A percentile compares a stretch with the other conserved stretches of the same genome.
Evolutionary conservation across 495 filamentous ascomycete genomes (phyloP).

Genomic region (Aspergillus wentii): DNA sequence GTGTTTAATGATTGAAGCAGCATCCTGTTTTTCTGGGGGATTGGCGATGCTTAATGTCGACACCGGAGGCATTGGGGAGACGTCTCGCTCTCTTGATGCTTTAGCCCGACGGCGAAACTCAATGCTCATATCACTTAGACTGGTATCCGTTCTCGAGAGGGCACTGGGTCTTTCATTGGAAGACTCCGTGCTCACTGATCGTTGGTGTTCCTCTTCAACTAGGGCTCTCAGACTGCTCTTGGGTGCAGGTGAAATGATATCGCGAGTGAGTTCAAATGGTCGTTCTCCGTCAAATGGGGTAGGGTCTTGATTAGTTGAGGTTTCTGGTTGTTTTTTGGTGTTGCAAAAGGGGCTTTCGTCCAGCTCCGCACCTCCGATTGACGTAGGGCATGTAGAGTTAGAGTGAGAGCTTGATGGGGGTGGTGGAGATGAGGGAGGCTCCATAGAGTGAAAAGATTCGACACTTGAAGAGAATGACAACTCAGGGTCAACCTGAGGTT

Average conservation of each 20-base stretch:
- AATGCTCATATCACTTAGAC: conserved; percentile 42
- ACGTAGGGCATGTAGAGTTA: conserved; percentile 18
- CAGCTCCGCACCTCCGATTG: conserved; percentile 24
- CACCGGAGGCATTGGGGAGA: conserved; percentile 67
- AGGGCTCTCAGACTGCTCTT: too few relatives aligned
- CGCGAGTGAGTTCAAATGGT: too few relatives aligned
- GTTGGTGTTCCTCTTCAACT: too few relatives aligned
- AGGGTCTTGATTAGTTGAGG: too few relatives aligned
- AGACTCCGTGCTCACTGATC: too few relatives aligned
- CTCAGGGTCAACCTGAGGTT: conserved; percentile 26
- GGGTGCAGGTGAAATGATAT: too few relatives aligned
- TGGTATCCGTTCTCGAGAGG: conserved; percentile 20
- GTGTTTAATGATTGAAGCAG: conserved; percentile 65
- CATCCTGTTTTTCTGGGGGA: conserved; percentile 48
- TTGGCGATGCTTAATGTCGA: conserved; percentile 54
- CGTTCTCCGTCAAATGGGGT: conserved; percentile 1
- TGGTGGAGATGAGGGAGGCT: conserved; percentile 11
- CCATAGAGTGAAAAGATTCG: conserved; percentile 59
- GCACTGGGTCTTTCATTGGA: conserved; percentile 6
- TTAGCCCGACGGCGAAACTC: conserved; percentile 49
- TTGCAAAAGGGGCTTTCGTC: too few relatives aligned
- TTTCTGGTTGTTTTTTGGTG: conserved; percentile 2
- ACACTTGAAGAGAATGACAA: conserved; percentile 49
- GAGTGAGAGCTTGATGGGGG: conserved; percentile 11
- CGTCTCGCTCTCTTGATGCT: conserved; percentile 51